Conservation (phyloP, 306 rosid species). For the Pterocarpus macrocarpus region DNA sequence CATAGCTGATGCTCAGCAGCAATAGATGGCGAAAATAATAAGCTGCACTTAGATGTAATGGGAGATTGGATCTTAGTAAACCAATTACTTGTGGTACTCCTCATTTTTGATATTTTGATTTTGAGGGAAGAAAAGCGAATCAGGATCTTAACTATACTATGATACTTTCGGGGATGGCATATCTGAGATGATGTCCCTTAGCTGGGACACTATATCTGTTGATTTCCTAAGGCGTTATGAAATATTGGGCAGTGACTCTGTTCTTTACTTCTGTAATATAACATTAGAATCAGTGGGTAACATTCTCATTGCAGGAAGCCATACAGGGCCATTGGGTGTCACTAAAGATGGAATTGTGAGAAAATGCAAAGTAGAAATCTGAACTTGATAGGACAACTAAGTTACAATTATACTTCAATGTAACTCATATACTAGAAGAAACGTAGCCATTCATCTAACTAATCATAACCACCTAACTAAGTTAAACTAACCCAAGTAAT, state of each 20-base stretch:
- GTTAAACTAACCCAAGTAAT: too few species aligned
- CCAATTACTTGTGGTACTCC: neutral
- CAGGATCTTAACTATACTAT: neutral
- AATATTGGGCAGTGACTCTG: neutral
- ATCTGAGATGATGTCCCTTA: neutral
- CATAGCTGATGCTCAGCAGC: neutral
- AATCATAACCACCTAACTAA: too few species aligned
- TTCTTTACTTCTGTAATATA: neutral
- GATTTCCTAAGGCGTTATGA: neutral
- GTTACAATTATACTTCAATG: too few species aligned
- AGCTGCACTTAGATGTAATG: constrained; percentile 6
- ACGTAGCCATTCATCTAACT: too few species aligned
- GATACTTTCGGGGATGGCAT: constrained; percentile 13
- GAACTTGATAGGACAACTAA: too few species aligned
- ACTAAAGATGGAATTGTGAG: too few species aligned
- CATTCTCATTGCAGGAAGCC: neutral
- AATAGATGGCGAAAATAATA: neutral
- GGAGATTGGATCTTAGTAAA: neutral
- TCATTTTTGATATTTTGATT: neutral
- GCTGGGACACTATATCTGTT: too few species aligned
- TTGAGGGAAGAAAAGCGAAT: neutral
- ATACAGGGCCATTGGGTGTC: neutral
- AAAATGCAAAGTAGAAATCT: too few species aligned
- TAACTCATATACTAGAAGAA: too few species aligned
- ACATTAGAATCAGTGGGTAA: neutral